Conservation (phyloP, 192 early-diverging fungal species). For the Dimargaris verticillata region DNA sequence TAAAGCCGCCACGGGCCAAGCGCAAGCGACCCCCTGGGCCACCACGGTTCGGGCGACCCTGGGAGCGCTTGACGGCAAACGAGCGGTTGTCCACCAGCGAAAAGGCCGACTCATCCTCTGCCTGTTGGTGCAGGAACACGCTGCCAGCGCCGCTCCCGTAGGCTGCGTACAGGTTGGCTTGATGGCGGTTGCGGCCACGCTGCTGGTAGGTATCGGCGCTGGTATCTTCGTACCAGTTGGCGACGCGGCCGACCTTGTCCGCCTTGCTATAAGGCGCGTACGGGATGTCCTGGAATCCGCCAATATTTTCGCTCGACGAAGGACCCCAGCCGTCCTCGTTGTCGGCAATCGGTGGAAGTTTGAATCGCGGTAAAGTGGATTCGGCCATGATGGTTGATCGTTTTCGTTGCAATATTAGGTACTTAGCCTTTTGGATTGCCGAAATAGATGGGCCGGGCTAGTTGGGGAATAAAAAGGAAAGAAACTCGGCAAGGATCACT, state of each 20-base stretch:
- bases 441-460: too few species aligned
- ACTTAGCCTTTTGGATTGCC: too few species aligned
- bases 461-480: too few species aligned
- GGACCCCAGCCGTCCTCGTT: constrained; percentile 85
- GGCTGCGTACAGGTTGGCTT: constrained; percentile 45
- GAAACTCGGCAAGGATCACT: too few species aligned
- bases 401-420: too few species aligned
- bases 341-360: constrained; percentile 62
- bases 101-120: constrained; percentile 89
- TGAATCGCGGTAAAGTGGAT: constrained; percentile 32
- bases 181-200: constrained; percentile 18
- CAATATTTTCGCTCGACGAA: constrained; percentile 37
- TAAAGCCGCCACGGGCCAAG: constrained; percentile 14
- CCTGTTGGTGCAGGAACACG: constrained; percentile 76
- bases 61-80: constrained; percentile 43
- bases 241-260: constrained; percentile 86
- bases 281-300: constrained; percentile 63
- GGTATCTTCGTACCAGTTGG: constrained; percentile 76
- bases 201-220: constrained; percentile 31
- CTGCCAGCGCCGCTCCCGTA: constrained; percentile 72
- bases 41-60: constrained; percentile 27
- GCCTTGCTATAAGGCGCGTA: constrained; percentile 90
- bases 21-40: constrained; percentile 17
- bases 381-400: too few species aligned
- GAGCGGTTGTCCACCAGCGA: constrained; percentile 75